Conservation (phyloP, 2,329 filamentous ascomycete species). For the Colletotrichum cereale region DNA sequence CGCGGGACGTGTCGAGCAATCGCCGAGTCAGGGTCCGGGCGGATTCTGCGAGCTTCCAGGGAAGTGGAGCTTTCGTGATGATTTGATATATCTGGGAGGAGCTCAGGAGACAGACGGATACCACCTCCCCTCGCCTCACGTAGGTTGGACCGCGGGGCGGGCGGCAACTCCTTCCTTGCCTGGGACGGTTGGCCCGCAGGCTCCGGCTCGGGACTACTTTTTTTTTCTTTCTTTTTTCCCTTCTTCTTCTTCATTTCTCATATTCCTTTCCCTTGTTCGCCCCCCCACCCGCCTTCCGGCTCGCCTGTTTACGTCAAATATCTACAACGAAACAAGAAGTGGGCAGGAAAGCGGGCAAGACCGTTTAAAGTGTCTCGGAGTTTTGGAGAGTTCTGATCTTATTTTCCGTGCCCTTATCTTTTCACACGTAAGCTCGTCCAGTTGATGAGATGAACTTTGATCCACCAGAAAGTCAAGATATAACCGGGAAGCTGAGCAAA, state of each 20-base stretch:
- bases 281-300: neutral
- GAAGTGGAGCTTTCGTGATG: constrained; percentile 36
- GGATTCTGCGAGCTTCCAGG: constrained; percentile 39
- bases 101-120: neutral
- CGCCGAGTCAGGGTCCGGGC: constrained; percentile 37
- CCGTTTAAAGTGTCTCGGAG: constrained; percentile 7
- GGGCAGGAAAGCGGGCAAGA: neutral
- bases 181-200: no score
- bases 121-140: neutral
- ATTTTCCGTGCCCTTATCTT: no score
- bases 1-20: constrained; percentile 10
- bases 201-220: neutral
- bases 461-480: neutral
- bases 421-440: no score
- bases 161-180: no score
- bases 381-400: neutral
- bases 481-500: neutral
- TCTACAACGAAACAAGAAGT: constrained; percentile 31
- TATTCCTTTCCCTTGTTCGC: neutral
- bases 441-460: neutral
- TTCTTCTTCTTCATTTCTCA: neutral
- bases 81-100: constrained; percentile 34
- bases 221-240: neutral
- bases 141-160: no score
- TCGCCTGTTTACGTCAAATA: neutral